Evolutionary conservation across 768 basidiomycete species (phyloP).

Genomic region (Asterophora parasitica): DNA sequence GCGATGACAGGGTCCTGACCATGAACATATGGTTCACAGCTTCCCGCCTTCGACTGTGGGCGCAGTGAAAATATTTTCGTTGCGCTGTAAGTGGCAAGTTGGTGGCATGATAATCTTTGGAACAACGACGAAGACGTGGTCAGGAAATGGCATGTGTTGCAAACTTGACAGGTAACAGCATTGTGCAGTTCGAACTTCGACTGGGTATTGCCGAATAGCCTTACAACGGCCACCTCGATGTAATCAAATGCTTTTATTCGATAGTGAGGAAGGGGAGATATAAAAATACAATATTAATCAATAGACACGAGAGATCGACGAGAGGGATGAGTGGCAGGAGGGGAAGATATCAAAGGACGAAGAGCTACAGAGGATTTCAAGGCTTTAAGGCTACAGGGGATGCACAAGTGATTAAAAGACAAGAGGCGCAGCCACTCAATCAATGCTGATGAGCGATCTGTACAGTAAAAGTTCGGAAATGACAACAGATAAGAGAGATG

Average conservation of each 20-base stretch:
- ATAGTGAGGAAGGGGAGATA: background rate
- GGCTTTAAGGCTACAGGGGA: conserved; percentile 11
- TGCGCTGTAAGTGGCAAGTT: too few species aligned
- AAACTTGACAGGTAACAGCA: too few species aligned
- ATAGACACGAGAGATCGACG: background rate
- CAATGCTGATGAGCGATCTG: background rate
- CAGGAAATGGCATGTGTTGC: too few species aligned
- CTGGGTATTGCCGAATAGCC: too few species aligned
- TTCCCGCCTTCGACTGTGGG: too few species aligned
- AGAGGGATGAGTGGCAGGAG: background rate
- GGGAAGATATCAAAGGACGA: background rate
- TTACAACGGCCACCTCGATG: background rate
- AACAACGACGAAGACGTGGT: too few species aligned
- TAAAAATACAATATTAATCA: conserved; percentile 9
- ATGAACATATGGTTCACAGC: too few species aligned
- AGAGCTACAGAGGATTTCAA: conserved; percentile 8
- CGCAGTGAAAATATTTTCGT: too few species aligned
- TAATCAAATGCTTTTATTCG: background rate
- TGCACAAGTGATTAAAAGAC: background rate
- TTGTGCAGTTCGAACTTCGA: too few species aligned
- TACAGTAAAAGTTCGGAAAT: background rate
- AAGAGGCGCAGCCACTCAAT: background rate
- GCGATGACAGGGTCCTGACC: too few species aligned
- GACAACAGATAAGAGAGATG: background rate
- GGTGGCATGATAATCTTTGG: too few species aligned